Conservation (phyloP, 768 basidiomycete genomes). For the Pulveroboletus sp. region DNA sequence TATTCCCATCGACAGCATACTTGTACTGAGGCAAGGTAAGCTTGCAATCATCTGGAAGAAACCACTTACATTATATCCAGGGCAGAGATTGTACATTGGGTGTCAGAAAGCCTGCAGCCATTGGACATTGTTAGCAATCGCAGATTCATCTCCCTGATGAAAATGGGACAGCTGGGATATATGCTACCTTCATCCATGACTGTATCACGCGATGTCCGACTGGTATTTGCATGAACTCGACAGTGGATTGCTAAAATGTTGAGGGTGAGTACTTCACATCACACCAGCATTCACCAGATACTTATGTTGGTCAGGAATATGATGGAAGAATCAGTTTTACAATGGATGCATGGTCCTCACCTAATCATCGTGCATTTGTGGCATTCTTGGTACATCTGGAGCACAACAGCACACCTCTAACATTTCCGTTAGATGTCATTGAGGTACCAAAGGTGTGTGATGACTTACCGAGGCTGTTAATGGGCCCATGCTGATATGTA, state of each 20-base stretch:
- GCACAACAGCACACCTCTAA: neutral
- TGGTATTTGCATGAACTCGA: neutral
- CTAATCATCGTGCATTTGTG: neutral
- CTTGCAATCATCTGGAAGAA: too few relatives aligned
- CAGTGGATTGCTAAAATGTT: neutral
- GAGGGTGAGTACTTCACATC: neutral
- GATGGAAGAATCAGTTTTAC: neutral
- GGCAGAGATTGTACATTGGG: neutral
- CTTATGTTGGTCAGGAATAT: neutral
- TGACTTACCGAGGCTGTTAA: neutral
- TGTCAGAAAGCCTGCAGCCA: neutral
- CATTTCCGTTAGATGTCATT: neutral
- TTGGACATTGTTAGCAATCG: neutral
- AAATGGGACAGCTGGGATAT: neutral
- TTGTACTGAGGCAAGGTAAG: too few relatives aligned
- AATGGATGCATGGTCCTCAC: too few relatives aligned
- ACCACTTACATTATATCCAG: neutral
- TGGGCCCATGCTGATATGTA: too few relatives aligned
- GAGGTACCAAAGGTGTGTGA: neutral
- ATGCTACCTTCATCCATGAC: neutral
- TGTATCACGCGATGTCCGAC: neutral
- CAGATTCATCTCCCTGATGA: neutral
- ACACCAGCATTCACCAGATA: too few relatives aligned
- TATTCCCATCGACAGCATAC: too few relatives aligned
- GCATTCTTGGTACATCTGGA: neutral